A percentile compares a stretch with the other conserved stretches of the same genome.
These are phyloP conservation scores for Suhomyces atakaporum DNA, from an alignment of 1,139 yeast genomes.

Conservation along the genomic window DNA sequence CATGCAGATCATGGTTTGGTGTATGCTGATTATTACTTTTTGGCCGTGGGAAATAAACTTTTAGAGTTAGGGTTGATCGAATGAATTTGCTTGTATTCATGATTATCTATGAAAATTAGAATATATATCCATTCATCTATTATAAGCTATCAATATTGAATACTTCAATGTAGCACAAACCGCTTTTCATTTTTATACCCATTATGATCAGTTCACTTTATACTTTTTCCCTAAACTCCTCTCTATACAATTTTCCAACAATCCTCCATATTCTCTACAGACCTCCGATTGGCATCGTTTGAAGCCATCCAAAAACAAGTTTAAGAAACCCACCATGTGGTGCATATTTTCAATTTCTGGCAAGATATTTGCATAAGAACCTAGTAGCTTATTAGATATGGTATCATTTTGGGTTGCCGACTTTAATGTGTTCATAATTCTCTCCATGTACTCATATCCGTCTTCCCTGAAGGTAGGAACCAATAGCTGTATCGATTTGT, in stretches of 20 bases:
- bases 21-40: conserved; percentile 29
- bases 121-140: too few species aligned
- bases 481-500: too few species aligned
- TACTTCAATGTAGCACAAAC: too few species aligned
- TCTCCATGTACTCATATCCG: conserved; percentile 39
- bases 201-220: too few species aligned
- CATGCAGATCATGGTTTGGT: conserved; percentile 25
- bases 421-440: conserved; percentile 21
- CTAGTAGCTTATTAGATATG: too few species aligned
- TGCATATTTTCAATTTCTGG: conserved; percentile 35
- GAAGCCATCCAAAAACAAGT: conserved; percentile 30
- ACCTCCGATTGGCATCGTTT: conserved; percentile 55
- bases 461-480: conserved; percentile 32
- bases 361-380: conserved; percentile 10
- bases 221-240: conserved; percentile 60
- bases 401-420: too few species aligned
- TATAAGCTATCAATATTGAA: not conserved
- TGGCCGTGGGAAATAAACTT: conserved; percentile 25
- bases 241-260: conserved; percentile 56
- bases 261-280: conserved; percentile 56
- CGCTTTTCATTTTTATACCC: too few species aligned
- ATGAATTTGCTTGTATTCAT: too few species aligned
- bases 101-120: too few species aligned
- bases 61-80: conserved; percentile 23
- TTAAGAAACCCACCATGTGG: conserved; percentile 55